Evolutionary conservation across 129 eudicot species (phyloP).

Genomic region (Lactuca saligna): DNA sequence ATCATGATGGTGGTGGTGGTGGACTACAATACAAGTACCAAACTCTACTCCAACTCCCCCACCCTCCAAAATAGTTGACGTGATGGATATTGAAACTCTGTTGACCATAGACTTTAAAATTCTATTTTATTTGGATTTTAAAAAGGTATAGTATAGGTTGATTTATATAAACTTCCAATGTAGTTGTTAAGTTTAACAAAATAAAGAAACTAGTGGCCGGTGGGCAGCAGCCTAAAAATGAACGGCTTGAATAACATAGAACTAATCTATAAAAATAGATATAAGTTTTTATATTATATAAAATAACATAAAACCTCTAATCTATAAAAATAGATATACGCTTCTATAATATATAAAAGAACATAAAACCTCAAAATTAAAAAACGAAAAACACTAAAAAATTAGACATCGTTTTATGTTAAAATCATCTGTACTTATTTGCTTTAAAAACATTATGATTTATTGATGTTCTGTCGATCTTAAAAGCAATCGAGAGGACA

Average conservation of each 20-base stretch:
- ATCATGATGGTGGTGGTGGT: not conserved
- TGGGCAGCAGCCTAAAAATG: not conserved
- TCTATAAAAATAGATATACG: too few relatives aligned
- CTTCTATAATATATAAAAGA: too few relatives aligned
- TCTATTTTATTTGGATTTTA: not conserved
- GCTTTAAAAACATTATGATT: not conserved
- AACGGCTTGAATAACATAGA: too few relatives aligned
- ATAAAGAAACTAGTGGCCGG: not conserved
- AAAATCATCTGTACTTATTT: too few relatives aligned
- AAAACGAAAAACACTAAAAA: too few relatives aligned
- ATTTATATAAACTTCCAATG: not conserved
- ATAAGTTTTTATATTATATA: too few relatives aligned
- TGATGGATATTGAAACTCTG: not conserved
- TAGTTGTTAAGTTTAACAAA: too few relatives aligned
- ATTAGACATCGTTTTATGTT: too few relatives aligned
- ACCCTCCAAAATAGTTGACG: conserved; percentile 18
- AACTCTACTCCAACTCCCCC: not conserved
- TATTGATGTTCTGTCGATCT: not conserved
- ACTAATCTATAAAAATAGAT: too few relatives aligned
- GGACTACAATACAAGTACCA: conserved; percentile 1
- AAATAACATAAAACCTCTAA: too few relatives aligned
- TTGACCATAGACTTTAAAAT: not conserved
- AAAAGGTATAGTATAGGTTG: too few relatives aligned
- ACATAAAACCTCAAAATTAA: too few relatives aligned
- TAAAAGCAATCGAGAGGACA: not conserved